A percentile compares a stretch with the other conserved stretches of the same genome.
Evolutionary conservation across 169 alveolate genomes (phyloP).

Genomic region (Eimeria praecox): DNA sequence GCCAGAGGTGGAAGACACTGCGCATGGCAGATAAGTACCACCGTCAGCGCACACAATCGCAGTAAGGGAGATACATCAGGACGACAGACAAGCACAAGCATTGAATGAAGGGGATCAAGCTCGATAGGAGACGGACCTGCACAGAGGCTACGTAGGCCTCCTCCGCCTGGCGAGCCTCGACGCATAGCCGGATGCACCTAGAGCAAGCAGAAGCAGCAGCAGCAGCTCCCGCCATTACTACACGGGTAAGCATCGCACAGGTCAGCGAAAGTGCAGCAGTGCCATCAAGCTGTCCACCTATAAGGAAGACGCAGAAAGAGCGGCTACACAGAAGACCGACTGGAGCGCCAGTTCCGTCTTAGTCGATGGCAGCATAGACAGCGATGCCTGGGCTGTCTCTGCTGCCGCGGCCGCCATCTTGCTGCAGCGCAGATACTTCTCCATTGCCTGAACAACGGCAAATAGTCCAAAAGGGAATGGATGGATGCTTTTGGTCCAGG

Average conservation of each 20-base stretch:
- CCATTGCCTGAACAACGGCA: constrained; percentile 74
- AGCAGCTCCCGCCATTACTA: no score
- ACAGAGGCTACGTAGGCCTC: constrained; percentile 66
- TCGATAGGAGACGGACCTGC: neutral
- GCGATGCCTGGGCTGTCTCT: constrained; percentile 67
- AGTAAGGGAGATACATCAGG: no score
- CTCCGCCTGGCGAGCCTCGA: constrained; percentile 78
- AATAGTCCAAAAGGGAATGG: neutral
- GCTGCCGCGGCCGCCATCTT: constrained; percentile 76
- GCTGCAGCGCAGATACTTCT: constrained; percentile 78
- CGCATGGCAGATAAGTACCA: neutral
- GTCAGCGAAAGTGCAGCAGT: neutral
- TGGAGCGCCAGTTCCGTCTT: constrained; percentile 78
- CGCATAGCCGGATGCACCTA: constrained; percentile 75
- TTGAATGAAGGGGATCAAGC: neutral
- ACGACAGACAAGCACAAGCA: neutral
- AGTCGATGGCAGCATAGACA: constrained; percentile 38
- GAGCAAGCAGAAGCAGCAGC: neutral
- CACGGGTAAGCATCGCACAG: neutral
- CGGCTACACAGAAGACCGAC: constrained; percentile 2
- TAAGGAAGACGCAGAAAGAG: neutral
- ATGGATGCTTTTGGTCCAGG: neutral
- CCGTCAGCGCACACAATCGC: neutral
- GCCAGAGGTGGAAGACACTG: neutral
- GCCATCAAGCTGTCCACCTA: neutral